These are phyloP conservation scores for Obba rivulosa DNA, from an alignment of 768 basidiomycete genomes.

Conservation along the genomic window DNA sequence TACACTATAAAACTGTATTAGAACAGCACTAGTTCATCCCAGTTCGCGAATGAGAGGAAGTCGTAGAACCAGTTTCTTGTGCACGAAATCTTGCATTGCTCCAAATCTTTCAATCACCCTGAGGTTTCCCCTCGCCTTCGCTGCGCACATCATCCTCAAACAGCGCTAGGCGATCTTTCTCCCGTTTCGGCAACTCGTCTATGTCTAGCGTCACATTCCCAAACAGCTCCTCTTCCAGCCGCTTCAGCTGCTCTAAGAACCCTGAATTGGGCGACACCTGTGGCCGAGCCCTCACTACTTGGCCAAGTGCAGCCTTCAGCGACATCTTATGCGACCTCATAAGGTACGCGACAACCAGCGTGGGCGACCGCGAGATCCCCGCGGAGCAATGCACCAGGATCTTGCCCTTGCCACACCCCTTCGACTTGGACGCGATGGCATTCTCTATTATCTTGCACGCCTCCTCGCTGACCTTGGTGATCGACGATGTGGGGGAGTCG, in stretches of 20 bases:
- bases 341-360: constrained; percentile 35
- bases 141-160: constrained; percentile 5
- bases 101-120: too few relatives aligned
- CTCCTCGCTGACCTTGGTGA: constrained; percentile 27
- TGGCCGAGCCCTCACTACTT: constrained; percentile 30
- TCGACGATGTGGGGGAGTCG: constrained; percentile 28
- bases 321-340: constrained; percentile 32
- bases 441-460: constrained; percentile 4
- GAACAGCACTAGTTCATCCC: too few relatives aligned
- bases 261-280: constrained; percentile 36
- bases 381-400: constrained; percentile 42
- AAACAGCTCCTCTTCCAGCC: constrained; percentile 14
- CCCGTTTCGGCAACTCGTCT: constrained; percentile 29
- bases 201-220: constrained; percentile 28
- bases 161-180: constrained; percentile 30
- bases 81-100: too few relatives aligned
- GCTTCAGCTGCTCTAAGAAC: constrained; percentile 39
- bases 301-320: constrained; percentile 32
- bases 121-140: too few relatives aligned
- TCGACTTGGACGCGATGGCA: constrained; percentile 1
- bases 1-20: too few relatives aligned
- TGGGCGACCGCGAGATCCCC: constrained; percentile 42
- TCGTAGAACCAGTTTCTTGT: too few relatives aligned
- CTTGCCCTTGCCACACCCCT: constrained; percentile 11
- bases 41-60: too few relatives aligned